Percentiles rank a stretch among this genome's conserved stretches.
Evolutionary conservation across 2,329 filamentous ascomycete species (phyloP).

Genomic region (Alternaria incomplexa): DNA sequence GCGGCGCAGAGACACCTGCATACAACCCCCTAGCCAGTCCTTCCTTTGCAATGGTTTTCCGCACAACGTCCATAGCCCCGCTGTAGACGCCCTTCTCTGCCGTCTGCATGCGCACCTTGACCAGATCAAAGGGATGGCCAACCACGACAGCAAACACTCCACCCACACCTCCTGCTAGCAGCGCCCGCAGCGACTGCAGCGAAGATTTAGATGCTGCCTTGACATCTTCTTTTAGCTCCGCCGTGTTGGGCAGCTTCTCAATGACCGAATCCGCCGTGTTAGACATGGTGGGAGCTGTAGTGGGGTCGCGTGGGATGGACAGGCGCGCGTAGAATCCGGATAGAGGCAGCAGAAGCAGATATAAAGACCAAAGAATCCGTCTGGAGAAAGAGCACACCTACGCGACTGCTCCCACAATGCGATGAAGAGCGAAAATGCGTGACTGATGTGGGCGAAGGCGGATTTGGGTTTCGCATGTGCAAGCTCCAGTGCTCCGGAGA

Average conservation of each 20-base stretch:
- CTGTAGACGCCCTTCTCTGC: conserved; percentile 92
- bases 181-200: conserved; percentile 74
- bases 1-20: conserved; percentile 92
- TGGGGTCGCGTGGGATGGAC: conserved; percentile 5
- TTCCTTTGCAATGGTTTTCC: conserved; percentile 85
- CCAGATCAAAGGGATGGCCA: conserved; percentile 93
- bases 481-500: conserved; percentile 37
- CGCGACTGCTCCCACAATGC: background rate
- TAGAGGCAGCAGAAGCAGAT: conserved; percentile 6
- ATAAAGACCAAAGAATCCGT: conserved; percentile 1
- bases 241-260: conserved; percentile 43
- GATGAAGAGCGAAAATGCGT: conserved; percentile 8
- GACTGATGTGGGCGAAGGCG: conserved; percentile 15
- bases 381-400: background rate
- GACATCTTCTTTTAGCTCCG: conserved; percentile 61
- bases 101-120: conserved; percentile 97
- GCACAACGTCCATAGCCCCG: conserved; percentile 88
- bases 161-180: conserved; percentile 89
- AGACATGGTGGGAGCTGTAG: conserved; percentile 26
- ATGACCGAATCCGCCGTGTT: conserved; percentile 29
- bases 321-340: background rate
- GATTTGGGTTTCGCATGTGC: conserved; percentile 30
- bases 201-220: conserved; percentile 59
- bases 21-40: conserved; percentile 82
- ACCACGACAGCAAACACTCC: conserved; percentile 93